Evolutionary conservation across 1,284 basidiomycete species (phyloP).

Genomic region (Tremellales sp.): DNA sequence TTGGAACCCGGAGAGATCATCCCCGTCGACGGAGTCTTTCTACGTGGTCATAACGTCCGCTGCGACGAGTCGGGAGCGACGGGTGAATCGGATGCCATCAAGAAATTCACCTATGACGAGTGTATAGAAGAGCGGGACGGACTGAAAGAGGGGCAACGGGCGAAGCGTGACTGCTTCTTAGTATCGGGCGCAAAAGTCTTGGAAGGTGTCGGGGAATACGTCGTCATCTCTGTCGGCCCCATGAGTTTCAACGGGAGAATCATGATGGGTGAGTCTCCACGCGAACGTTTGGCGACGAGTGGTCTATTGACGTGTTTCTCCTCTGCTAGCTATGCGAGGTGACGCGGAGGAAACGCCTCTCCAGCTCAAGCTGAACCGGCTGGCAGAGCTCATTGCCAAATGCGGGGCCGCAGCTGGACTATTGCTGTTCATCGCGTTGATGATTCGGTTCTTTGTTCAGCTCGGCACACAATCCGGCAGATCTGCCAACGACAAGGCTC

Average conservation of each 20-base stretch:
- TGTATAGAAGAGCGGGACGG: slow-evolving; percentile 56
- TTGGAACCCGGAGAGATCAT: slow-evolving; percentile 94
- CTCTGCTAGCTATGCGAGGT: slow-evolving; percentile 35
- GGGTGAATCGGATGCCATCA: slow-evolving; percentile 92
- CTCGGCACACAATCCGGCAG: slow-evolving; percentile 57
- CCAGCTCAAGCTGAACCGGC: slow-evolving; percentile 85
- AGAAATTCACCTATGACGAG: slow-evolving; percentile 77
- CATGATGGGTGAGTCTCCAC: slow-evolving; percentile 74
- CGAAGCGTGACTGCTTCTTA: slow-evolving; percentile 86
- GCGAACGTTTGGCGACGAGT: neutral
- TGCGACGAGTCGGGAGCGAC: slow-evolving; percentile 97
- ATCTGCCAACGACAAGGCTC: slow-evolving; percentile 75
- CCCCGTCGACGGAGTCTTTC: slow-evolving; percentile 91
- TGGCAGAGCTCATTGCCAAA: slow-evolving; percentile 93
- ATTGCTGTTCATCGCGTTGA: slow-evolving; percentile 74
- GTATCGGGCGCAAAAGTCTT: slow-evolving; percentile 91
- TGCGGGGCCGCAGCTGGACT: slow-evolving; percentile 78
- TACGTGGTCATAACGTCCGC: slow-evolving; percentile 86
- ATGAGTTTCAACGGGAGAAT: slow-evolving; percentile 94
- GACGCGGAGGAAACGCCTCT: slow-evolving; percentile 66
- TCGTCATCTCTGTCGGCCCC: slow-evolving; percentile 86
- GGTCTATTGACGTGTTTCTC: neutral
- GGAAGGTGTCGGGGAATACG: slow-evolving; percentile 90
- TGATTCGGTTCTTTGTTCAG: slow-evolving; percentile 93
- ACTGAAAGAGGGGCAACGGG: slow-evolving; percentile 39